These are phyloP conservation scores for Aureobasidium subglaciale DNA, from an alignment of 2,329 filamentous ascomycete genomes.

Conservation along the genomic window DNA sequence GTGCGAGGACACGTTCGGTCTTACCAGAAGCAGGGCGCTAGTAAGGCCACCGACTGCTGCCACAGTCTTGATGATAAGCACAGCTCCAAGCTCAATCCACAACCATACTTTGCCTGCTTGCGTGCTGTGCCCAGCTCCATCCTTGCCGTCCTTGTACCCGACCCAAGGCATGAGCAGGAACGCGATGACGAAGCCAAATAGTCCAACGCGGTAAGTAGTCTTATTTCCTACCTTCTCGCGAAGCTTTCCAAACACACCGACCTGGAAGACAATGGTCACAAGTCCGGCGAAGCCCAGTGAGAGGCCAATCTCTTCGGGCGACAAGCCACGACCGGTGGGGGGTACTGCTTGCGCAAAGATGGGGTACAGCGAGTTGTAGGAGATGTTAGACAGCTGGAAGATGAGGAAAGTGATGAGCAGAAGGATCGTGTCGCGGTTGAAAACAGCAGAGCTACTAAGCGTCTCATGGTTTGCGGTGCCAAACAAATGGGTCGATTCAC, in stretches of 20 bases:
- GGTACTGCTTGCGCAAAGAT: conserved; percentile 74
- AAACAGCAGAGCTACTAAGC: conserved; percentile 53
- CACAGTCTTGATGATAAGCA: conserved; percentile 82
- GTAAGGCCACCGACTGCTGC: conserved; percentile 84
- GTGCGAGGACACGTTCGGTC: background rate
- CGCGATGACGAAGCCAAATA: conserved; percentile 72
- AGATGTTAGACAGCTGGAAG: conserved; percentile 89
- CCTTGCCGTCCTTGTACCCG: conserved; percentile 60
- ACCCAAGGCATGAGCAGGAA: conserved; percentile 88
- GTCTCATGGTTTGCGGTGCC: conserved; percentile 30
- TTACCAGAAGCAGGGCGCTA: conserved; percentile 67
- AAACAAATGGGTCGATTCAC: conserved; percentile 20
- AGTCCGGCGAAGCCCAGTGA: conserved; percentile 77
- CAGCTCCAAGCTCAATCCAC: conserved; percentile 70
- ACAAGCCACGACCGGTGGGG: conserved; percentile 69
- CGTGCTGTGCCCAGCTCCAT: conserved; percentile 36
- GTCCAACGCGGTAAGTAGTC: conserved; percentile 69
- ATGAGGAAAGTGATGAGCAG: conserved; percentile 81
- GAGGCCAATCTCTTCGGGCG: conserved; percentile 74
- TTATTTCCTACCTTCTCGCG: conserved; percentile 78
- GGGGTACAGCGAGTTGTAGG: conserved; percentile 90
- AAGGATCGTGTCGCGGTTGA: conserved; percentile 74
- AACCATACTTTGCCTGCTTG: conserved; percentile 59
- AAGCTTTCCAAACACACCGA: conserved; percentile 73
- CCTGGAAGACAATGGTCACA: conserved; percentile 83